Evolutionary conservation across 177 flowering plant species (phyloP), one percentile per base, ranked within the genome.

Genomic region (Vitis hybrid): DNA sequence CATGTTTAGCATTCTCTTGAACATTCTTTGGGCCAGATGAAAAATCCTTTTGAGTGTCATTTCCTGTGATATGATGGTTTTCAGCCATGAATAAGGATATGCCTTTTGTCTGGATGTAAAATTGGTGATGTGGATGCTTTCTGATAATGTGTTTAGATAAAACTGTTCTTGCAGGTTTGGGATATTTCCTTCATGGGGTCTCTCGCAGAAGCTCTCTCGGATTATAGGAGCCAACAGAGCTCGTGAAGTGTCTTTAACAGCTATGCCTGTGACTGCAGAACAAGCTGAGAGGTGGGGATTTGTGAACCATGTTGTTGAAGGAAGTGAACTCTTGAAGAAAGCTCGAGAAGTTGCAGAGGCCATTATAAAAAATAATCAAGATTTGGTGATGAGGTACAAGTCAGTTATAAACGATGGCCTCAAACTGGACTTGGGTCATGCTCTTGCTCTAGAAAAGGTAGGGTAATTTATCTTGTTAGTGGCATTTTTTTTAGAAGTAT

Each of bases 131-230:
- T 33, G 45, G 45, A 0, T 33, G 45, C 45, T 1, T 33, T 33
- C 45, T 33, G 45, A 33, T 33, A 33, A 33, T 33, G 45, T 33
- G 45, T 33, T n/a, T 10, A 6, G 48, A 51, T 48, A 15, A 57
- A 19, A 26, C 50, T 62, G 39, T 53, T 65, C 3, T 57, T 78
- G 67, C 74, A 89, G 97, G 75, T 89, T 94, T 83, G 97, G 97
- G 60, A 90, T 94, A 84, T 94, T 92, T 76, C 97, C 97, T 51
- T 91, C 99, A 15, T 94, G 99, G 99, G 99, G 99, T 55, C 86
- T 94, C 19, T 92, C 97, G 53, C 97, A 94, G 80, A 94, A 92
- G 85, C 94, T 94, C 29, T 84, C 97, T 5, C 88, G 97, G 58
- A 75, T 90, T 10, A 89, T 94, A 45, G 97, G 98, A 51, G 82